Base-by-base conservation (phyloP, 2,329 filamentous ascomycete genomes). In the Huntiella omanensis region DNA sequence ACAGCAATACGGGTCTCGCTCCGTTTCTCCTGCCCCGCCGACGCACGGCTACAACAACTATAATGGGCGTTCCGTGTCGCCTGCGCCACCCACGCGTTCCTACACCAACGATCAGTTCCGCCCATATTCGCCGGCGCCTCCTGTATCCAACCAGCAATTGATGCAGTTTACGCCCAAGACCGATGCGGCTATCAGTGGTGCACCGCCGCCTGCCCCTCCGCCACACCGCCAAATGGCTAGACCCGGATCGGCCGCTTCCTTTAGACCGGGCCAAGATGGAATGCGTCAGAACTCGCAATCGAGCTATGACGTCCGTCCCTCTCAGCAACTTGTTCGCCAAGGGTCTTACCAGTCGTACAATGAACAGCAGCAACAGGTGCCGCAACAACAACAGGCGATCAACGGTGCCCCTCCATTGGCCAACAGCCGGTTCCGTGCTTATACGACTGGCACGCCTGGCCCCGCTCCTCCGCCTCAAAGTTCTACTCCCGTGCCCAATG, bases 131-230 rank as follows among this genome's bases (percentile, higher is more conserved):
- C 55, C 46, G 43, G 52, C 41, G 49, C 48, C 43, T 8, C 51
- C 48, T 11, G 50, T 35, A 5, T 49, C 46, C 15, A 43, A 40
- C 19, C 50, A 49, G 33, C 47, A 45, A 6, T 33, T 47, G 32
- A 38, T 40, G n/a, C 47, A 46, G 43, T 43, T 46, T 12, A 33
- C 17, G 22, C 42, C 45, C 1, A 40, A 43, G 15, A 43, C 40
- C 11, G 17, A 32, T 41, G 57, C 17, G 48, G 56, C 62, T 15
- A 59, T 67, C 39, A 63, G 64, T 34, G 70, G 72, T 36, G 75
- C 74, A 15, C 80, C 81, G 6, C 83, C 85, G 13, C 85, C 86
- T 5, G 85, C 86, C 2, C 86, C 87, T 0, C 80, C 80, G 6
- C 85, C 87, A 5, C 87, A 92, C 52, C 79, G 86, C 5, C 84